Percentiles rank a stretch among this genome's conserved stretches.
phyloP scores from a whole-genome alignment of 495 filamentous ascomycete genomes.

The Durotheca rogersii region DNA sequence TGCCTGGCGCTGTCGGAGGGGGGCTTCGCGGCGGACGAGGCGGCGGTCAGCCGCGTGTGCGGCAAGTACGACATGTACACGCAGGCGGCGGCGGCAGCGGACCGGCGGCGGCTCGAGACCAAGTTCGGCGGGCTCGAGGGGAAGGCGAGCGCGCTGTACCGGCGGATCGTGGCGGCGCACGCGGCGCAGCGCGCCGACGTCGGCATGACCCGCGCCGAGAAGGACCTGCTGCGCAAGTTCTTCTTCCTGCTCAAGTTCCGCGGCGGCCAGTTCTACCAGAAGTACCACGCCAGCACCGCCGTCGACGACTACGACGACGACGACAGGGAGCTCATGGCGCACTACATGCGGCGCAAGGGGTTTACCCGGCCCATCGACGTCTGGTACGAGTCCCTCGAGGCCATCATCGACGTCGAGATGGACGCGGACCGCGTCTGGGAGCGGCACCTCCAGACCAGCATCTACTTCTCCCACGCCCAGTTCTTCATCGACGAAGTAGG shows the following conservation, averaged over 20 bases:
- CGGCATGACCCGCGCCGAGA: slow-evolving; percentile 42
- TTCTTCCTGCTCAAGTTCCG: slow-evolving; percentile 58
- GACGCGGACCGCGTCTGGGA: slow-evolving; percentile 42
- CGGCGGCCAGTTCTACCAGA: slow-evolving; percentile 31
- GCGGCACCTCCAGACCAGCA: slow-evolving; percentile 32
- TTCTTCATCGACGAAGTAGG: slow-evolving; percentile 45
- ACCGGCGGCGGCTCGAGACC: slow-evolving; percentile 41
- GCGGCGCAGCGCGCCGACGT: slow-evolving; percentile 27
- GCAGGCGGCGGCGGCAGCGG: slow-evolving; percentile 28
- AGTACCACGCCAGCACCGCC: slow-evolving; percentile 37
- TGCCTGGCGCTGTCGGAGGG: slow-evolving; percentile 26
- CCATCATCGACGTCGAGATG: slow-evolving; percentile 51
- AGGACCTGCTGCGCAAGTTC: slow-evolving; percentile 51
- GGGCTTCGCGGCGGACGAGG: slow-evolving; percentile 30
- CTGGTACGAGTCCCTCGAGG: slow-evolving; percentile 53
- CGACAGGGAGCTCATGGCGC: slow-evolving; percentile 40
- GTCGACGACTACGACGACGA: slow-evolving; percentile 42
- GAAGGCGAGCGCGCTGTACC: slow-evolving; percentile 33
- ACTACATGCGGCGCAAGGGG: slow-evolving; percentile 49
- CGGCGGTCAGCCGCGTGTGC: slow-evolving; percentile 39
- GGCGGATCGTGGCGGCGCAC: slow-evolving; percentile 37
- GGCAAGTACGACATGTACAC: slow-evolving; percentile 49
- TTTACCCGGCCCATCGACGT: slow-evolving; percentile 51
- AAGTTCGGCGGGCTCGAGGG: slow-evolving; percentile 40
- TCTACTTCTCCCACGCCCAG: slow-evolving; percentile 44